These are phyloP conservation scores for Aureobasidium mangrovei DNA, from an alignment of 2,329 filamentous ascomycete species.

Conservation along the genomic window DNA sequence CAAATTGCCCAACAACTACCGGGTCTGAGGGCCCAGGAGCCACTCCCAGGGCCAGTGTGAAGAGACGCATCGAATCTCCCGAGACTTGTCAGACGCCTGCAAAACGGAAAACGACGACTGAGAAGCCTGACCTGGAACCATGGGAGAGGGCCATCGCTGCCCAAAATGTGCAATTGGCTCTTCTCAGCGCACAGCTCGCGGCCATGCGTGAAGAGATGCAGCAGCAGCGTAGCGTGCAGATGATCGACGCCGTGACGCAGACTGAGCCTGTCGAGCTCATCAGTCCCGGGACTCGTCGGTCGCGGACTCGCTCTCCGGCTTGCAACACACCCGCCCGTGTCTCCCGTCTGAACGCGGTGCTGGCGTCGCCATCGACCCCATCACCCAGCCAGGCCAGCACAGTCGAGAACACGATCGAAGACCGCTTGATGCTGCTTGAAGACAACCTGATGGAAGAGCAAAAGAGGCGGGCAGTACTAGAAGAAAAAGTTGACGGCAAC, in stretches of 20 bases:
- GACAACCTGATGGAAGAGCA: background rate
- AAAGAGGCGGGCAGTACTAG: background rate
- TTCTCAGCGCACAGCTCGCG: background rate
- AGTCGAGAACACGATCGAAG: background rate
- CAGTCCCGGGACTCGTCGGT: no score
- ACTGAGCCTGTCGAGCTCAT: background rate
- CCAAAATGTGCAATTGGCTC: background rate
- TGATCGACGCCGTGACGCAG: background rate
- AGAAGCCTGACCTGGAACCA: background rate
- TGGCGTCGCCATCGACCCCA: background rate
- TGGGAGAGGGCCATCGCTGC: background rate
- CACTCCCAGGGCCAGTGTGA: background rate
- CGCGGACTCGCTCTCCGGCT: no score
- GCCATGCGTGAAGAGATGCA: background rate
- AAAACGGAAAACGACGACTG: background rate
- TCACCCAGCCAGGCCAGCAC: background rate
- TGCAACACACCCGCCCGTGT: no score
- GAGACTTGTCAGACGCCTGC: background rate
- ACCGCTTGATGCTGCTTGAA: background rate
- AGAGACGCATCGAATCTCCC: background rate
- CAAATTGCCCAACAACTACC: background rate
- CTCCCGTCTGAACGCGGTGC: no score
- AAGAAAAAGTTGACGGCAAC: background rate
- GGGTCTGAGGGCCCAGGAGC: background rate
- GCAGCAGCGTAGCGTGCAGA: background rate